These are phyloP conservation scores for Xylaria multiplex DNA, from an alignment of 2,329 filamentous ascomycete genomes.

Conservation along the genomic window DNA sequence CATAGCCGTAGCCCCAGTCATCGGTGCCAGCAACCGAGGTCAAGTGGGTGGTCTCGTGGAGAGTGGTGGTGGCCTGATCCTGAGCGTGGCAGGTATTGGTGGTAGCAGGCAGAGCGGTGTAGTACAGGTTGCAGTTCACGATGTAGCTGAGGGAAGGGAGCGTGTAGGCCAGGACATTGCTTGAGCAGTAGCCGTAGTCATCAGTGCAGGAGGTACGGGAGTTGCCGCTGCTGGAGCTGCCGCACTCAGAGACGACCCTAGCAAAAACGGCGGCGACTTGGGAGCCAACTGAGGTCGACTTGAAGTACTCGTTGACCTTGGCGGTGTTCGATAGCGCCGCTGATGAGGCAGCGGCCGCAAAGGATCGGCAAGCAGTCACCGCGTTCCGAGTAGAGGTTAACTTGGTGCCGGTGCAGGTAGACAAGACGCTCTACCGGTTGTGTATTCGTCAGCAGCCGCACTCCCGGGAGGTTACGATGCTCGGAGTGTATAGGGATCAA, in stretches of 20 bases:
- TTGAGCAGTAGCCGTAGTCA: slow-evolving; percentile 61
- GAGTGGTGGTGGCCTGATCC: slow-evolving; percentile 71
- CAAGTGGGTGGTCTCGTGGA: slow-evolving; percentile 74
- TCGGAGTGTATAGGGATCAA: not conserved
- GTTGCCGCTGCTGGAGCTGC: slow-evolving; percentile 57
- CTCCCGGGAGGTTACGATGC: not conserved
- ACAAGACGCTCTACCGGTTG: slow-evolving; percentile 52
- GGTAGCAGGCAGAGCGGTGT: slow-evolving; percentile 61
- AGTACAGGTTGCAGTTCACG: slow-evolving; percentile 71
- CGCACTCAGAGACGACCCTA: slow-evolving; percentile 64
- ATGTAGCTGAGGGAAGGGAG: slow-evolving; percentile 64
- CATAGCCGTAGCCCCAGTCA: slow-evolving; percentile 66
- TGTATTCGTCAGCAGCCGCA: slow-evolving; percentile 12
- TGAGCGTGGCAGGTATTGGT: slow-evolving; percentile 67
- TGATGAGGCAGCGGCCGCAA: slow-evolving; percentile 62
- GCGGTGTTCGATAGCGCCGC: slow-evolving; percentile 71
- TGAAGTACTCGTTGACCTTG: slow-evolving; percentile 71
- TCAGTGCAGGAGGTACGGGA: slow-evolving; percentile 70
- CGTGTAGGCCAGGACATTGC: slow-evolving; percentile 69
- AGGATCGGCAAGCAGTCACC: slow-evolving; percentile 62
- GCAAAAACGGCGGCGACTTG: slow-evolving; percentile 55
- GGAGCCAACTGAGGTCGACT: slow-evolving; percentile 54
- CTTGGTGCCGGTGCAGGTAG: slow-evolving; percentile 63
- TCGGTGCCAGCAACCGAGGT: slow-evolving; percentile 66
- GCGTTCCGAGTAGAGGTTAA: slow-evolving; percentile 59